Evolutionary conservation across 352 stramenopile genomes (phyloP).

Genomic region (Globisporangium uncinulatum): DNA sequence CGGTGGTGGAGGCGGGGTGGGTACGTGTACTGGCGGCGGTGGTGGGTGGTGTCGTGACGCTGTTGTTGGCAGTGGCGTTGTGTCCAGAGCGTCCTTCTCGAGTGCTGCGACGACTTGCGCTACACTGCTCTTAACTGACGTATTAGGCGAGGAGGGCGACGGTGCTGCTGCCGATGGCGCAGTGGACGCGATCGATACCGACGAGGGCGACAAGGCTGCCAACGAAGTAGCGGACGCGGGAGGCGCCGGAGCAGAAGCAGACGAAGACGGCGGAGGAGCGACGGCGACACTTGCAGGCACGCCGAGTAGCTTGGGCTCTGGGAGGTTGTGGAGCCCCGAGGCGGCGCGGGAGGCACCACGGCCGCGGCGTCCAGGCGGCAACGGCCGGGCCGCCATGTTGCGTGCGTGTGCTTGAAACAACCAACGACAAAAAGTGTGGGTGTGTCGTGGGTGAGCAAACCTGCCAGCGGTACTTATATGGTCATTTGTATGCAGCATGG

Average conservation of each 20-base stretch:
- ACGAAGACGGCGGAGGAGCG: no score
- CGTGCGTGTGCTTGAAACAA: background rate
- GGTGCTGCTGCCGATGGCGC: background rate
- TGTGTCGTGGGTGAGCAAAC: background rate
- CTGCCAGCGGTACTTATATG: no score
- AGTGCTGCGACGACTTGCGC: background rate
- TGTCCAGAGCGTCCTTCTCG: background rate
- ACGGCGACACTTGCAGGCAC: background rate
- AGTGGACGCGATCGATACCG: background rate
- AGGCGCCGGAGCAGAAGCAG: background rate
- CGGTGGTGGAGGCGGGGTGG: no score
- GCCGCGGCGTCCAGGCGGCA: constrained; percentile 14
- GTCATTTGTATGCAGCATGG: background rate
- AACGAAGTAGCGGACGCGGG: background rate
- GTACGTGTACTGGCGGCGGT: background rate
- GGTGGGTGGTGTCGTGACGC: background rate
- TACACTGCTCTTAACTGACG: background rate
- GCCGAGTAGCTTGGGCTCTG: constrained; percentile 11
- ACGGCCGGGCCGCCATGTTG: constrained; percentile 14
- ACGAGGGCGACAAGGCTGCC: background rate
- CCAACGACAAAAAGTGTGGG: constrained; percentile 1
- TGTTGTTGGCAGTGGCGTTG: background rate
- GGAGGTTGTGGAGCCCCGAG: constrained; percentile 13
- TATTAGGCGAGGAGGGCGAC: background rate
- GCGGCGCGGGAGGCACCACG: constrained; percentile 5